Percentiles rank a stretch among this genome's conserved stretches.
Conservation (phyloP, 495 filamentous ascomycete species). For the Chaetomidium leptoderma region DNA sequence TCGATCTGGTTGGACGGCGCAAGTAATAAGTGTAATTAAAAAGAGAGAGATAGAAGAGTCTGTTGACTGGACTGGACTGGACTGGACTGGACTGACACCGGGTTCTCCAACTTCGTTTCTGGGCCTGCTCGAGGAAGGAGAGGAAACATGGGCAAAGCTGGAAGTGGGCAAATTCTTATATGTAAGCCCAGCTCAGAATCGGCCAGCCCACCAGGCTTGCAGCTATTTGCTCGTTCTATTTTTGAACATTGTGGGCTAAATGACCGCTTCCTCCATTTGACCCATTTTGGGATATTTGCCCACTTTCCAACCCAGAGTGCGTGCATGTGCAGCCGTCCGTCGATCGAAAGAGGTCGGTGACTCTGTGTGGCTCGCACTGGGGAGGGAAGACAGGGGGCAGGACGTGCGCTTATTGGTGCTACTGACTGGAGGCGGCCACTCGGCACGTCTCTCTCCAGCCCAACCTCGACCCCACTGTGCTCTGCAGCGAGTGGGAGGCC, state of each 20-base stretch:
- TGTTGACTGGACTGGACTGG: constrained; percentile 37
- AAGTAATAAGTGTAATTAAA: constrained; percentile 33
- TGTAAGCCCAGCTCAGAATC: constrained; percentile 29
- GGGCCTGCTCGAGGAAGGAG: constrained; percentile 32
- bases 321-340: constrained; percentile 19
- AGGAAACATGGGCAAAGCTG: constrained; percentile 23
- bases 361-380: constrained; percentile 26
- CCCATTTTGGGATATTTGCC: constrained; percentile 27
- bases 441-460: constrained; percentile 37
- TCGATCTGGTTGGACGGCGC: constrained; percentile 36
- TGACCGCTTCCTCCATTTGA: constrained; percentile 34
- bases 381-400: constrained; percentile 16
- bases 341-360: constrained; percentile 20
- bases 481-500: constrained; percentile 19
- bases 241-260: constrained; percentile 38
- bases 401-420: constrained; percentile 44
- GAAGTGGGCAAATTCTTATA: constrained; percentile 51
- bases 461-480: constrained; percentile 32
- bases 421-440: constrained; percentile 34
- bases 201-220: constrained; percentile 11
- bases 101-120: constrained; percentile 38
- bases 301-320: constrained; percentile 13
- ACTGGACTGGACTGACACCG: constrained; percentile 48
- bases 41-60: constrained; percentile 27
- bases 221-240: constrained; percentile 35